These are phyloP conservation scores for Globisporangium abappressorium DNA, from an alignment of 352 stramenopile species.

Conservation along the genomic window DNA sequence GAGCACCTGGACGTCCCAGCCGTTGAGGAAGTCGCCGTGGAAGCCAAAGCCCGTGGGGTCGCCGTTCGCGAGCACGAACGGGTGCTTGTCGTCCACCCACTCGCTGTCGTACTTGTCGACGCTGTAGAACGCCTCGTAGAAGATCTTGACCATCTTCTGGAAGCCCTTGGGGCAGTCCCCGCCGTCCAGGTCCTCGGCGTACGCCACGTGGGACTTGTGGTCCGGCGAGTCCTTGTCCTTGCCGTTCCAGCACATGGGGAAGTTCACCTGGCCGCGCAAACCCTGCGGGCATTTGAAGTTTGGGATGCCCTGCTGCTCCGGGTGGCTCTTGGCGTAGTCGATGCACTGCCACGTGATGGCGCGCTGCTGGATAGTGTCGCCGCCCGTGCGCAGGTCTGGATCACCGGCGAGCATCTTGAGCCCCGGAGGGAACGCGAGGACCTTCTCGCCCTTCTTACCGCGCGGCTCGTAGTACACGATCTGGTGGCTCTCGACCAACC, in stretches of 20 bases:
- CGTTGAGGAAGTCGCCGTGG: conserved; percentile 54
- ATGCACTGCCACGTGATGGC: conserved; percentile 49
- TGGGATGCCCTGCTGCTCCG: conserved; percentile 43
- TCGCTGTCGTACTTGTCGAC: conserved; percentile 46
- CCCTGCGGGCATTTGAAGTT: conserved; percentile 43
- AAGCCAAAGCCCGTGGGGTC: conserved; percentile 47
- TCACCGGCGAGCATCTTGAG: conserved; percentile 52
- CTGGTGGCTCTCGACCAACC: conserved; percentile 46
- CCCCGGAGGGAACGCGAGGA: conserved; percentile 40
- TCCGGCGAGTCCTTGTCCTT: conserved; percentile 42
- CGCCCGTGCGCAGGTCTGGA: conserved; percentile 26
- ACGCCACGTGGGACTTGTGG: conserved; percentile 51
- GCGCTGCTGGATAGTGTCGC: conserved; percentile 36
- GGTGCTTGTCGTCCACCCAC: conserved; percentile 43
- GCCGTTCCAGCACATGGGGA: conserved; percentile 55
- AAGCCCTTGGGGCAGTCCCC: conserved; percentile 34
- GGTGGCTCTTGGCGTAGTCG: conserved; percentile 37
- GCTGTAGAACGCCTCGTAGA: conserved; percentile 54
- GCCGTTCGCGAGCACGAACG: conserved; percentile 48
- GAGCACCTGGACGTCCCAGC: conserved; percentile 42
- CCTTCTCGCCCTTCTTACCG: conserved; percentile 27
- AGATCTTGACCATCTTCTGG: conserved; percentile 62
- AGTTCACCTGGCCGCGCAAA: conserved; percentile 50
- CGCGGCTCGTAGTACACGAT: conserved; percentile 52
- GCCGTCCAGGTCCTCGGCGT: conserved; percentile 39